phyloP scores from a whole-genome alignment of 148 eudicot species.

The Fagopyrum tataricum region DNA sequence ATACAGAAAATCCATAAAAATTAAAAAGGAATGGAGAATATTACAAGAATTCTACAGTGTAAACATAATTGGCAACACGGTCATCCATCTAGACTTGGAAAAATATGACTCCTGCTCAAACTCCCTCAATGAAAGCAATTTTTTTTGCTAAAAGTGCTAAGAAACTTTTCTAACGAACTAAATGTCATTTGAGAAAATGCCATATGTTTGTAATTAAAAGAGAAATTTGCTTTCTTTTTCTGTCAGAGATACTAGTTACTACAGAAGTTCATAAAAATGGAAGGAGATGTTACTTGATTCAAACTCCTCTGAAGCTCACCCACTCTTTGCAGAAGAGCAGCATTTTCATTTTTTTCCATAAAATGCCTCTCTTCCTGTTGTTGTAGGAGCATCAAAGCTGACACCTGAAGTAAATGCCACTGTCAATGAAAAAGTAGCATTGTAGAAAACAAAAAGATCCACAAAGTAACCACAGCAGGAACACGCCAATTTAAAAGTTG shows the following conservation, averaged over 20 bases:
- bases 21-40: background rate
- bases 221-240: background rate
- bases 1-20: background rate
- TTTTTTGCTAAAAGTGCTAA: background rate
- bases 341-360: constrained; percentile 67
- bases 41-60: background rate
- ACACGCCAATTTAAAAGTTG: background rate
- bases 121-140: background rate
- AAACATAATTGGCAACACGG: background rate
- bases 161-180: background rate
- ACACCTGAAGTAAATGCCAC: constrained; percentile 43
- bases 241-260: constrained; percentile 4
- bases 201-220: background rate
- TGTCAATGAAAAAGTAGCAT: background rate
- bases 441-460: background rate
- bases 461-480: background rate
- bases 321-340: constrained; percentile 59
- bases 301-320: constrained; percentile 86
- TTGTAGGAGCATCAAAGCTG: constrained; percentile 71
- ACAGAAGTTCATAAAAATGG: background rate
- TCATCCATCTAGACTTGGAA: background rate
- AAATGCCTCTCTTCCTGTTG: constrained; percentile 90
- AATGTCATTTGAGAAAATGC: background rate
- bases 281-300: constrained; percentile 47
- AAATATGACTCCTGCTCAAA: background rate